A percentile compares a stretch with the other conserved stretches of the same genome.
These are phyloP conservation scores for Kokia cookei DNA, from an alignment of 441 rosid species.

Conservation along the genomic window DNA sequence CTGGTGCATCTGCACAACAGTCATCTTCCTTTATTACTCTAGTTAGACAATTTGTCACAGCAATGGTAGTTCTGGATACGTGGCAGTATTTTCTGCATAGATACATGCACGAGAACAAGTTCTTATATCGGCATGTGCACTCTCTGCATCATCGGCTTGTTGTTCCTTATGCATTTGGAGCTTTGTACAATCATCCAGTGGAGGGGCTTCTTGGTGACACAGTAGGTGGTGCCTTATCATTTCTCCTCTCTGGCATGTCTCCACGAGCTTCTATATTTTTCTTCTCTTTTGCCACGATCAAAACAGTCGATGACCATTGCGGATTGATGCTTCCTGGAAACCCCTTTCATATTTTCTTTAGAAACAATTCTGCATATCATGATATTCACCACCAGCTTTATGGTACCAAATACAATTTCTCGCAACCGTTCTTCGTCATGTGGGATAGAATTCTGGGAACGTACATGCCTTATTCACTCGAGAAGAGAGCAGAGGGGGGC, in stretches of 20 bases:
- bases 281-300: slow-evolving; percentile 89
- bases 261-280: slow-evolving; percentile 81
- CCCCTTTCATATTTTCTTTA: slow-evolving; percentile 76
- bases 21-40: slow-evolving; percentile 42
- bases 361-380: slow-evolving; percentile 88
- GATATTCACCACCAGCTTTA: slow-evolving; percentile 93
- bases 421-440: slow-evolving; percentile 87
- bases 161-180: slow-evolving; percentile 89
- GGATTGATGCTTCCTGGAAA: slow-evolving; percentile 95
- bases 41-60: slow-evolving; percentile 59
- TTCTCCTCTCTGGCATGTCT: slow-evolving; percentile 89
- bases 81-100: slow-evolving; percentile 95
- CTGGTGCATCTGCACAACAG: slow-evolving; percentile 22
- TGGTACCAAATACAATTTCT: slow-evolving; percentile 86
- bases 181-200: slow-evolving; percentile 77
- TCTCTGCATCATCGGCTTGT: slow-evolving; percentile 88
- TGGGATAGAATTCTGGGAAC: slow-evolving; percentile 96
- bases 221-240: slow-evolving; percentile 87
- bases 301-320: slow-evolving; percentile 91
- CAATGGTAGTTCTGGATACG: slow-evolving; percentile 81
- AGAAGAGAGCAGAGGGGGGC: slow-evolving; percentile 70
- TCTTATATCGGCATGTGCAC: slow-evolving; percentile 77
- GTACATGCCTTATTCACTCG: slow-evolving; percentile 82
- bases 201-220: slow-evolving; percentile 93
- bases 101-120: slow-evolving; percentile 88